phyloP scores from a whole-genome alignment of 1,284 basidiomycete genomes.

The Sanghuangporus baumii region DNA sequence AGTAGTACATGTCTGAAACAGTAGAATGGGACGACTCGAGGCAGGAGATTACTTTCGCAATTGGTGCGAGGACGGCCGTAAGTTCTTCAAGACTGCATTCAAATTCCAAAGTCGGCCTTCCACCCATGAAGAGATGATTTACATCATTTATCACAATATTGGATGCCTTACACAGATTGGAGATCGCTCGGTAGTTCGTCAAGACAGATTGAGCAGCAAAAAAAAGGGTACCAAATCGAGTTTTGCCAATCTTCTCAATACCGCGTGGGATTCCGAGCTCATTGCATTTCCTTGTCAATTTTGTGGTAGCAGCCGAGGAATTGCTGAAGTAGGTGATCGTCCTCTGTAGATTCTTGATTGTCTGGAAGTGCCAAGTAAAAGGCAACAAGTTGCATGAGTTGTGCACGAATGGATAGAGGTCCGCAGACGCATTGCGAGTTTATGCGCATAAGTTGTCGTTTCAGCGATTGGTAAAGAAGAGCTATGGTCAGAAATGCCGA shows the following conservation, averaged over 20 bases:
- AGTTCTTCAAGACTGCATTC: neutral
- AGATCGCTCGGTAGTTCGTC: neutral
- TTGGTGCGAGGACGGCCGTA: neutral
- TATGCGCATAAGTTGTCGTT: too few relatives aligned
- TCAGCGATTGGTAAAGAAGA: too few relatives aligned
- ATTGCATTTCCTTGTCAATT: neutral
- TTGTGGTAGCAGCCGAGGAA: too few relatives aligned
- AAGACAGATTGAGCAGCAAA: neutral
- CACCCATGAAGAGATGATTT: neutral
- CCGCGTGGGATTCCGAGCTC: neutral
- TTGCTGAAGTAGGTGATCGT: neutral
- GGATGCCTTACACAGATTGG: neutral
- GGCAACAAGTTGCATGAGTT: too few relatives aligned
- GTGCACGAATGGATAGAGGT: too few relatives aligned
- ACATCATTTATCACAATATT: neutral
- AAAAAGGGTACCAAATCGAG: neutral
- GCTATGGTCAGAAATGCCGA: too few relatives aligned
- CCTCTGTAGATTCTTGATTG: neutral
- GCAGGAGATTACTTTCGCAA: neutral
- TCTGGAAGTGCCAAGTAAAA: neutral
- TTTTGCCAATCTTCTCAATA: neutral
- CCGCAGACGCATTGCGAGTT: too few relatives aligned
- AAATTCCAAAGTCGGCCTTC: neutral
- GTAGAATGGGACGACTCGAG: neutral
- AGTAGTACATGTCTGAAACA: neutral